A percentile compares a stretch with the other conserved stretches of the same genome.
These are phyloP conservation scores for Clonostachys rosea DNA, from an alignment of 2,329 filamentous ascomycete species.

Conservation along the genomic window DNA sequence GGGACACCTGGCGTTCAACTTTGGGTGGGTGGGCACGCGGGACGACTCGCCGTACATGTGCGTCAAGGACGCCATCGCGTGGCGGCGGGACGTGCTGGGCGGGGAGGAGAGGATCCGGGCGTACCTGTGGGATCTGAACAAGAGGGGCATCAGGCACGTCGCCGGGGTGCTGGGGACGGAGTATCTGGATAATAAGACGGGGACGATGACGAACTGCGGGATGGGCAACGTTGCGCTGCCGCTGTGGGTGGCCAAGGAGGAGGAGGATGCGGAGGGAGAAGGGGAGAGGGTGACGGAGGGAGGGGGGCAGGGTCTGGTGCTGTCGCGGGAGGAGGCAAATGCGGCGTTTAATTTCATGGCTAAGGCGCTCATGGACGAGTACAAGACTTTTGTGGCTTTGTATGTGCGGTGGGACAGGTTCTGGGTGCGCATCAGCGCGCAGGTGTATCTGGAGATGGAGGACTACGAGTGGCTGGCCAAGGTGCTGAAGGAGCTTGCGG, in stretches of 20 bases:
- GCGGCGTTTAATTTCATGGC: conserved; percentile 54
- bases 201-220: conserved; percentile 60
- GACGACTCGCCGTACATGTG: conserved; percentile 71
- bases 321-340: conserved; percentile 16
- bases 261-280: conserved; percentile 10
- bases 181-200: conserved; percentile 61
- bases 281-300: conserved; percentile 9
- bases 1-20: conserved; percentile 61
- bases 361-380: conserved; percentile 44
- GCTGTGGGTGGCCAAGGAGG: conserved; percentile 30
- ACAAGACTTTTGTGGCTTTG: conserved; percentile 67
- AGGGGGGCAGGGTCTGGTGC: conserved; percentile 18
- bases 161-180: conserved; percentile 64
- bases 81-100: conserved; percentile 63
- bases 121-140: conserved; percentile 61
- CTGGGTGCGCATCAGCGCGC: conserved; percentile 72
- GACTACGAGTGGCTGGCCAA: conserved; percentile 72
- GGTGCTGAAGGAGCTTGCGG: conserved; percentile 46
- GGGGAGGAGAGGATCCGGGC: conserved; percentile 66
- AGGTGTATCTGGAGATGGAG: conserved; percentile 72
- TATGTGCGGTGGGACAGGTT: conserved; percentile 55
- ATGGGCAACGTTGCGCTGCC: conserved; percentile 74
- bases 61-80: conserved; percentile 65
- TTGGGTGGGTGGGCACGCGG: conserved; percentile 72
- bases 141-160: conserved; percentile 54